These are phyloP conservation scores for Talinum fruticosum DNA, from an alignment of 148 eudicot genomes.

Conservation along the genomic window DNA sequence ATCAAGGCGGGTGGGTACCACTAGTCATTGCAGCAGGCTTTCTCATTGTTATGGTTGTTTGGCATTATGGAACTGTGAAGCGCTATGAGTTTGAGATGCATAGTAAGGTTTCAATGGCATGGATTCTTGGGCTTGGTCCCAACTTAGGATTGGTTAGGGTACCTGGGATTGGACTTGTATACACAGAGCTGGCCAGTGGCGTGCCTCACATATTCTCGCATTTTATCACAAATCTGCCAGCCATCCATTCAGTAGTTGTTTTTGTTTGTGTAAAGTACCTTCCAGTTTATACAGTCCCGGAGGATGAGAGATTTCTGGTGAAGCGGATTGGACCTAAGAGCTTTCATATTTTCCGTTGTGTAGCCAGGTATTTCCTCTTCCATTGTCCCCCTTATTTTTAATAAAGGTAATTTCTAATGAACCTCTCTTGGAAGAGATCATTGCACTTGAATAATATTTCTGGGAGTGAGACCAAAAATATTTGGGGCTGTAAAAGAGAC, in stretches of 20 bases:
- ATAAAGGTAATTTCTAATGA: too few relatives aligned
- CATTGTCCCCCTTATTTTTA: neutral
- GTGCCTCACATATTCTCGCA: slow-evolving; percentile 96
- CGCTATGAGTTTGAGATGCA: slow-evolving; percentile 97
- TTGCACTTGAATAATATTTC: too few relatives aligned
- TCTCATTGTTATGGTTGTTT: slow-evolving; percentile 79
- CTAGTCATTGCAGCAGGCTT: slow-evolving; percentile 86
- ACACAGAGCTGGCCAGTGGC: slow-evolving; percentile 96
- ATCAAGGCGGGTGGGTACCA: slow-evolving; percentile 99
- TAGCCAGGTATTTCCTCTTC: slow-evolving; percentile 53
- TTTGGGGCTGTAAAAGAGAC: too few relatives aligned
- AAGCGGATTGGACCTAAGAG: slow-evolving; percentile 95
- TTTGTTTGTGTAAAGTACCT: slow-evolving; percentile 92
- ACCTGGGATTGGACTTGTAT: slow-evolving; percentile 95
- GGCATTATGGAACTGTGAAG: slow-evolving; percentile 91
- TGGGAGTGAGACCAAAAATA: too few relatives aligned
- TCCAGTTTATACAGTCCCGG: slow-evolving; percentile 92
- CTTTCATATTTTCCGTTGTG: slow-evolving; percentile 97
- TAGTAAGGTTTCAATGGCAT: slow-evolving; percentile 90
- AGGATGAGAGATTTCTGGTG: slow-evolving; percentile 85
- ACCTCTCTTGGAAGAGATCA: too few relatives aligned
- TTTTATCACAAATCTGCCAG: slow-evolving; percentile 92
- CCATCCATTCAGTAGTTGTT: slow-evolving; percentile 89
- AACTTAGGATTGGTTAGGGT: slow-evolving; percentile 90
- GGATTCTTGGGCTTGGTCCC: slow-evolving; percentile 98